Conservation (phyloP, 306 rosid species). For the Castanea crenata region DNA sequence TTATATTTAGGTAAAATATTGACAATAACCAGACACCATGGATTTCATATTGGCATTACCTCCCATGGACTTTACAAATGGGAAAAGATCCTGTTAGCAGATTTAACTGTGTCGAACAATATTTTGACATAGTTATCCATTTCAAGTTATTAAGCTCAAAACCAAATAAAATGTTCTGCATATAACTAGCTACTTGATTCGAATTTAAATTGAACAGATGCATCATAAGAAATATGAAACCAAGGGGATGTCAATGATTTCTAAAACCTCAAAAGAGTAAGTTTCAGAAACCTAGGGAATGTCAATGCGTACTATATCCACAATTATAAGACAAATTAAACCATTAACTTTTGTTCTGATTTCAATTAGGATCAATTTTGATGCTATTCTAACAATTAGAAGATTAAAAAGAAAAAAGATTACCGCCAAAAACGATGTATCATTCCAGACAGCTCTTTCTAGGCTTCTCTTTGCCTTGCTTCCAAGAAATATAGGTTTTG, state of each 20-base stretch:
- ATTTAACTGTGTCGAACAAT: not conserved
- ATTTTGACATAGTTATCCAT: too few relatives aligned
- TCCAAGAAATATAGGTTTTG: conserved; percentile 93
- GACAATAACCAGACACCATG: not conserved
- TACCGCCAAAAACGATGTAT: conserved; percentile 90
- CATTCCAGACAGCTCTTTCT: conserved; percentile 96
- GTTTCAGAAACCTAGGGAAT: not conserved
- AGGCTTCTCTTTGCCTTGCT: conserved; percentile 92
- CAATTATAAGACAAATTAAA: not conserved
- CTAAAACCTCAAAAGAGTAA: not conserved
- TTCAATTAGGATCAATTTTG: not conserved
- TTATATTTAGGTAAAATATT: not conserved
- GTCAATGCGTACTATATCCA: not conserved
- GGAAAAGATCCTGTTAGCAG: not conserved
- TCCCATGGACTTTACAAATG: not conserved
- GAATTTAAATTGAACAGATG: not conserved
- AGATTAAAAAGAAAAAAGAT: not conserved
- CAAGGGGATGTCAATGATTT: not conserved
- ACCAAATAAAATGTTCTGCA: too few relatives aligned
- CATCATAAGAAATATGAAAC: not conserved
- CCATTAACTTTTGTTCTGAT: not conserved
- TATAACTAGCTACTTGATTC: not conserved
- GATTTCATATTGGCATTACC: not conserved
- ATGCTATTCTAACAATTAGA: not conserved
- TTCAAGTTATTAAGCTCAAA: too few relatives aligned